Percentiles rank a stretch among this genome's conserved stretches.
phyloP scores from a whole-genome alignment of 768 basidiomycete genomes.

The Amanita pallidorosea region DNA sequence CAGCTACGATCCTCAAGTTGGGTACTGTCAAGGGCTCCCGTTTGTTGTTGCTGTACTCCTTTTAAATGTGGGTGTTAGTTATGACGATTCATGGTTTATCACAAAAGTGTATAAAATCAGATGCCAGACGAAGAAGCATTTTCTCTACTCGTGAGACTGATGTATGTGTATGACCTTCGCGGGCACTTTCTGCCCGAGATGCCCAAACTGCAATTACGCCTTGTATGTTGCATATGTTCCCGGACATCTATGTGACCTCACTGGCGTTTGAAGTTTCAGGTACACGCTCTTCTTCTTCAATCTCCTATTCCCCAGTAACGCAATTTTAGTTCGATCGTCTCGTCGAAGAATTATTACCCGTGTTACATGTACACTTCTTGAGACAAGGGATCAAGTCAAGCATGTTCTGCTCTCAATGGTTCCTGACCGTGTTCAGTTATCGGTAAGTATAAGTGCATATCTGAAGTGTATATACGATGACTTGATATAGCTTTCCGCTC shows the following conservation, averaged over 20 bases:
- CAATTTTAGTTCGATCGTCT: constrained; percentile 76
- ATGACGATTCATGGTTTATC: not conserved
- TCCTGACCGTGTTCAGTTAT: constrained; percentile 94
- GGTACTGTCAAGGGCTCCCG: constrained; percentile 95
- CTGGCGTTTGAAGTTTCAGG: constrained; percentile 41
- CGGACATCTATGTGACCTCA: not conserved
- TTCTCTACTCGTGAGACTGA: constrained; percentile 85
- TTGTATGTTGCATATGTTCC: constrained; percentile 38
- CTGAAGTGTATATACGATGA: not conserved
- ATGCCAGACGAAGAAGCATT: constrained; percentile 99
- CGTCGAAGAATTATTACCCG: constrained; percentile 86
- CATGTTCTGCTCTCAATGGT: constrained; percentile 99
- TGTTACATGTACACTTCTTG: constrained; percentile 86
- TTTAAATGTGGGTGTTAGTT: constrained; percentile 56
- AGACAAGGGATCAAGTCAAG: constrained; percentile 93
- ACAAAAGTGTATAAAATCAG: constrained; percentile 27
- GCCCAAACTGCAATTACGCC: constrained; percentile 90
- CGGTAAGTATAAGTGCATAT: constrained; percentile 35
- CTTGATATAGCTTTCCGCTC: constrained; percentile 66
- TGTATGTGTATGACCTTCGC: constrained; percentile 93
- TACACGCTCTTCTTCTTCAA: constrained; percentile 16
- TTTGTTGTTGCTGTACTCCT: constrained; percentile 93
- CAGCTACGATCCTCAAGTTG: constrained; percentile 87
- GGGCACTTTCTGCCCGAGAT: constrained; percentile 99
- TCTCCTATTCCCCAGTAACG: not conserved